Percentiles rank a stretch among this genome's conserved stretches.
phyloP scores from a whole-genome alignment of 495 filamentous ascomycete genomes.

The Parathielavia hyrcaniae region DNA sequence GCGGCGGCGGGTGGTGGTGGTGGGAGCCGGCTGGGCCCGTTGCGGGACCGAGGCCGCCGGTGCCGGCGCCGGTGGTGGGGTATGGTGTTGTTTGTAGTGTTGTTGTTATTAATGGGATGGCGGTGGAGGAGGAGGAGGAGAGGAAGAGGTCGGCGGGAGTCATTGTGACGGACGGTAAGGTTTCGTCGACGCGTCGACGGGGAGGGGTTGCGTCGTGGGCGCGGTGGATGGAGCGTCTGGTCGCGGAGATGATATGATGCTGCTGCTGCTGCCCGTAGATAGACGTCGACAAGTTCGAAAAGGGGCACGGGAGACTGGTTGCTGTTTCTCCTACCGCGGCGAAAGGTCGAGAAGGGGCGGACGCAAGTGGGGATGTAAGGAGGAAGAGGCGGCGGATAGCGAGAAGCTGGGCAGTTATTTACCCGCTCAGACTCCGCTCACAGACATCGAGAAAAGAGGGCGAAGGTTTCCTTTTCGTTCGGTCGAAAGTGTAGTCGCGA shows the following conservation, averaged over 20 bases:
- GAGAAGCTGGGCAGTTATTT: constrained; percentile 7
- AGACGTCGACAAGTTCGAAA: constrained; percentile 19
- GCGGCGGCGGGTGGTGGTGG: constrained; percentile 1
- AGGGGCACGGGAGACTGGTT: constrained; percentile 22
- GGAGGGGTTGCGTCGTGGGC: no score
- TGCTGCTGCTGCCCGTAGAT: neutral
- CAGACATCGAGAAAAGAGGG: constrained; percentile 2
- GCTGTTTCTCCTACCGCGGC: constrained; percentile 27
- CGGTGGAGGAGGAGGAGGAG: neutral
- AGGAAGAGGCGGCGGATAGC: constrained; percentile 2
- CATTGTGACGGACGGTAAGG: no score
- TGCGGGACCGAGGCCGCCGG: no score
- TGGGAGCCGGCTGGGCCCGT: neutral
- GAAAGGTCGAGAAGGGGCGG: constrained; percentile 16
- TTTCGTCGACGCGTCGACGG: no score
- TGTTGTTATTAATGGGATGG: neutral
- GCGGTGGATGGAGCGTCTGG: no score
- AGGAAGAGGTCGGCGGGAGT: neutral
- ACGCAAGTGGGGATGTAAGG: constrained; percentile 18
- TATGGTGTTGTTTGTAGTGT: neutral
- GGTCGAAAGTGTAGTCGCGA: neutral
- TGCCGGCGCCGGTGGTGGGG: constrained; percentile 15
- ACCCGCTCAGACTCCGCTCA: constrained; percentile 1
- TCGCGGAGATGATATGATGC: no score
- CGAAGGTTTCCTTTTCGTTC: neutral